Percentiles rank a stretch among this genome's conserved stretches.
phyloP scores from a whole-genome alignment of 2,329 filamentous ascomycete genomes.

The Sclerotinia borealis region DNA sequence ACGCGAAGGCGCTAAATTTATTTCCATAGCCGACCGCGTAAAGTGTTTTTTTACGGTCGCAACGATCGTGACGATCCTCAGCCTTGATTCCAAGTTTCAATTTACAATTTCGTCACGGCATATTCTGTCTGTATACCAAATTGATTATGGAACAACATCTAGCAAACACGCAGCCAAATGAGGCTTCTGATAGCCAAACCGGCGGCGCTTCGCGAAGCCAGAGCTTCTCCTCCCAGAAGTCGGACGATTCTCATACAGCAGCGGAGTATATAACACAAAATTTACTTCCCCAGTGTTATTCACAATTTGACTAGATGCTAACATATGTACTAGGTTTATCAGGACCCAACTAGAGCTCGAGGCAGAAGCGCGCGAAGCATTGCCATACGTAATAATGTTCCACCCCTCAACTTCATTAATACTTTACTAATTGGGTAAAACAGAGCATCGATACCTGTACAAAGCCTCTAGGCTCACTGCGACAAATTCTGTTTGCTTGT shows the following conservation, averaged over 20 bases:
- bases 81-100: not conserved
- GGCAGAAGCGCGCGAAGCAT: constrained; percentile 86
- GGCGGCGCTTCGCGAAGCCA: constrained; percentile 40
- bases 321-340: constrained; percentile 59
- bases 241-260: constrained; percentile 49
- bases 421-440: constrained; percentile 15
- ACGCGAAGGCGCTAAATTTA: constrained; percentile 10
- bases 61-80: constrained; percentile 3
- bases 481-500: constrained; percentile 87
- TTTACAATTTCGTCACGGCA: not conserved
- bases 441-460: constrained; percentile 94
- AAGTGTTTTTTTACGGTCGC: constrained; percentile 17
- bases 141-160: not conserved
- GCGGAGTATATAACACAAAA: constrained; percentile 32
- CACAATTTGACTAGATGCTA: not conserved
- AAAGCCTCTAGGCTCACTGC: constrained; percentile 77
- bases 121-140: not conserved
- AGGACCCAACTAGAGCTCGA: constrained; percentile 84
- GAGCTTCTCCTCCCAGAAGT: constrained; percentile 51
- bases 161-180: not conserved
- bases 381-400: constrained; percentile 68
- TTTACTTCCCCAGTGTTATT: not conserved
- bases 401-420: not conserved
- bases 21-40: constrained; percentile 14
- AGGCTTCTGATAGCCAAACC: constrained; percentile 15